Conservation (phyloP, 2,329 filamentous ascomycete species). For the Venturia asperata region DNA sequence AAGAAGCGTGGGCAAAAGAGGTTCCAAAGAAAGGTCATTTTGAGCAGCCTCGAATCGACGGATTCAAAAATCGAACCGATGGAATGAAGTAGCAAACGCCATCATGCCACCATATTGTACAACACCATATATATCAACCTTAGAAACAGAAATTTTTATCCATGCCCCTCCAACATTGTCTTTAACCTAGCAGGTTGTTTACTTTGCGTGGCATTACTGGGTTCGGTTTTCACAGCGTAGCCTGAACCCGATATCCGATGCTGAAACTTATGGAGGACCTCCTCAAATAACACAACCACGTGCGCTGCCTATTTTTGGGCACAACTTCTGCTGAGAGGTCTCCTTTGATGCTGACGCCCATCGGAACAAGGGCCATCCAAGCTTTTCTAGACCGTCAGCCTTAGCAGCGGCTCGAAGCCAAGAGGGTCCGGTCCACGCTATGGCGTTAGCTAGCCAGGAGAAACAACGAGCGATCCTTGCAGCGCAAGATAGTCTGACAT, state of each 20-base stretch:
- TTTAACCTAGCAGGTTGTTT: background rate
- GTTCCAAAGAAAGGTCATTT: background rate
- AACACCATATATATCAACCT: background rate
- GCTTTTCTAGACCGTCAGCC: background rate
- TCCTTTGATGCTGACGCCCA: background rate
- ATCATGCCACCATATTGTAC: background rate
- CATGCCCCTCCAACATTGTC: background rate
- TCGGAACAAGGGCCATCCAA: background rate
- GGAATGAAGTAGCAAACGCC: background rate
- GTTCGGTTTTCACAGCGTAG: background rate
- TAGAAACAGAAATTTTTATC: background rate
- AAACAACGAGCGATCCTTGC: background rate
- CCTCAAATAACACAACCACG: background rate
- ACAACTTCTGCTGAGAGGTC: background rate
- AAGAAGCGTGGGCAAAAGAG: background rate
- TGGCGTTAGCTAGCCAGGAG: background rate
- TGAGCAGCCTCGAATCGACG: background rate
- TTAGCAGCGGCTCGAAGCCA: background rate
- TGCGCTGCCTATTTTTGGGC: slow-evolving; percentile 3
- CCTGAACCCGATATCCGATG: background rate
- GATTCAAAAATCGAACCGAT: background rate
- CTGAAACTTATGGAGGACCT: background rate
- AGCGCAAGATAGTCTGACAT: background rate
- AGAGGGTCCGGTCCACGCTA: slow-evolving; percentile 3
- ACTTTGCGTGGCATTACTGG: background rate